A percentile compares a stretch with the other conserved stretches of the same genome.
Conservation (phyloP, 2,329 filamentous ascomycete species). For the Knoxdaviesia proteae region DNA sequence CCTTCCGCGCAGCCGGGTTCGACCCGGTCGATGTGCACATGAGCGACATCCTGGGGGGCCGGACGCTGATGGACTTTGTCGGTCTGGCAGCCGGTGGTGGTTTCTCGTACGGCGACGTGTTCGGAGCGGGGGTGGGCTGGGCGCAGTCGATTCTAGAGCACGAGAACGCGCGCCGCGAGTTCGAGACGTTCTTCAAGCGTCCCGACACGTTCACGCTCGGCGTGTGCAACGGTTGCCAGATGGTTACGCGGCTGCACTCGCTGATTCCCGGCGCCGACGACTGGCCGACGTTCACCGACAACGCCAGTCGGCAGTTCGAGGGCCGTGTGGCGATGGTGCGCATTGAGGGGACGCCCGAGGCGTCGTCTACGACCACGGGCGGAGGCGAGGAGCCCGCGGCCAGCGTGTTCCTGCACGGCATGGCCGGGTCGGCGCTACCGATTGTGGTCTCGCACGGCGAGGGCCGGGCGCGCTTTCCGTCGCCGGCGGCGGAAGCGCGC, state of each 20-base stretch:
- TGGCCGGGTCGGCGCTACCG: conserved; percentile 62
- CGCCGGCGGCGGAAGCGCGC: conserved; percentile 29
- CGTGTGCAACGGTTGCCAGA: conserved; percentile 95
- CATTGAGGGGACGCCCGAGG: conserved; percentile 21
- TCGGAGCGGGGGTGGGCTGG: conserved; percentile 94
- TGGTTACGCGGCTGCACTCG: conserved; percentile 58
- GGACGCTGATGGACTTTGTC: conserved; percentile 62
- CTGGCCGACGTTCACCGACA: conserved; percentile 78
- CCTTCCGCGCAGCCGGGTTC: conserved; percentile 81
- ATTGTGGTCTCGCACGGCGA: conserved; percentile 85
- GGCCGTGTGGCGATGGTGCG: conserved; percentile 67
- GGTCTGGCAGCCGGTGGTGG: conserved; percentile 90
- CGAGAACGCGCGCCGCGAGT: conserved; percentile 52
- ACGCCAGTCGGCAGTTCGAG: conserved; percentile 76
- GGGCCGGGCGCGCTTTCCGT: conserved; percentile 54
- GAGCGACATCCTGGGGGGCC: conserved; percentile 69
- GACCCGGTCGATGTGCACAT: conserved; percentile 88
- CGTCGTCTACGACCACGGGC: conserved; percentile 24
- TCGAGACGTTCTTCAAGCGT: conserved; percentile 68
- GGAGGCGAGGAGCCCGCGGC: conserved; percentile 14
- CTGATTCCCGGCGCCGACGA: conserved; percentile 65
- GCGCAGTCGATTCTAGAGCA: conserved; percentile 83
- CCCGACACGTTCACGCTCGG: conserved; percentile 81
- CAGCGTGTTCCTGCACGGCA: conserved; percentile 78
- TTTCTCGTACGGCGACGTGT: conserved; percentile 67